Conservation (phyloP, 2,329 filamentous ascomycete genomes). For the Stachybotrys chlorohalonatus region DNA sequence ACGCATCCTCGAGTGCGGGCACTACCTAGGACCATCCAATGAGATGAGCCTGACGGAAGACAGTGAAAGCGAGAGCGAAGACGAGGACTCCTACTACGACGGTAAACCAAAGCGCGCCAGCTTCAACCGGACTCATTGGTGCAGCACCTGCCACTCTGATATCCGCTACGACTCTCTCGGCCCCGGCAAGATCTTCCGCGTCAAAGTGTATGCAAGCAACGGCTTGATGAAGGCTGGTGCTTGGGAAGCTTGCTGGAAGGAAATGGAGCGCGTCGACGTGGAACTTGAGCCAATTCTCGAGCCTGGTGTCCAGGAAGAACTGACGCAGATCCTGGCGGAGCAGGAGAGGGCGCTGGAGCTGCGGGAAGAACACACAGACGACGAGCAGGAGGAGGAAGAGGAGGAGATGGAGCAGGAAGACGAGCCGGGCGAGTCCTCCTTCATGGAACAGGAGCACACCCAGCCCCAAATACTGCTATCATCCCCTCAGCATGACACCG, state of each 20-base stretch:
- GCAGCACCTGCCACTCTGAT: conserved; percentile 43
- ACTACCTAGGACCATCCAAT: conserved; percentile 59
- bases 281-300: conserved; percentile 73
- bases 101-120: conserved; percentile 12
- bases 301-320: conserved; percentile 44
- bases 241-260: conserved; percentile 89
- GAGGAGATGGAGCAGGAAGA: conserved; percentile 18
- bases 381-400: conserved; percentile 15
- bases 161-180: conserved; percentile 47
- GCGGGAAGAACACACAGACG: conserved; percentile 25
- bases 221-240: conserved; percentile 86
- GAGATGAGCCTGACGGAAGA: conserved; percentile 32
- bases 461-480: conserved; percentile 2
- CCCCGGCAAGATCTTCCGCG: conserved; percentile 53
- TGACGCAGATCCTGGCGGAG: conserved; percentile 45
- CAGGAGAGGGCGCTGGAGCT: conserved; percentile 30
- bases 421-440: conserved; percentile 9
- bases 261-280: conserved; percentile 98
- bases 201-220: conserved; percentile 92
- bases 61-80: conserved; percentile 37
- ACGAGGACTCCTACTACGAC: conserved; percentile 21
- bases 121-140: conserved; percentile 39
- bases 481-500: conserved; percentile 6
- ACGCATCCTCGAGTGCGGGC: conserved; percentile 64
- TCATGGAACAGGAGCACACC: conserved; percentile 4